These are phyloP conservation scores for Claviceps paspali DNA, from an alignment of 2,329 filamentous ascomycete species.

Conservation along the genomic window DNA sequence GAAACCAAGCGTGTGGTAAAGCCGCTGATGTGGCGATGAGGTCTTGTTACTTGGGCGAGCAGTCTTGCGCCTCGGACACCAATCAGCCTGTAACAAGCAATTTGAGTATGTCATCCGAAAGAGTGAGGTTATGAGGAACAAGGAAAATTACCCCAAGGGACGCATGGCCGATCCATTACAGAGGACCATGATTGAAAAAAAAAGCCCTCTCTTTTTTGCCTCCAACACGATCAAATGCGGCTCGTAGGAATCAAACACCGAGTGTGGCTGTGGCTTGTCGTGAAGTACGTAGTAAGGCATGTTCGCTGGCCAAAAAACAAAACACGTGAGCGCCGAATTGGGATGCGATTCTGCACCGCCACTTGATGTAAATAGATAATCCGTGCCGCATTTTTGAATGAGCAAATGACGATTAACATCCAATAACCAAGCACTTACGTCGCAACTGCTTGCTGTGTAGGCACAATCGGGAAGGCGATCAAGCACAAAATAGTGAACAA, in stretches of 20 bases:
- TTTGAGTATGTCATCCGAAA: background rate
- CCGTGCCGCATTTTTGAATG: conserved; percentile 2
- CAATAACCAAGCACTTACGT: too few species aligned
- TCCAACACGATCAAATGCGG: too few species aligned
- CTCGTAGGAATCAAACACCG: too few species aligned
- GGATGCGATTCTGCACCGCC: too few species aligned
- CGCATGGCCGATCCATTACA: background rate
- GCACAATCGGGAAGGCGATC: background rate
- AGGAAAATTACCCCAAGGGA: conserved; percentile 4
- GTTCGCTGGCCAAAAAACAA: too few species aligned
- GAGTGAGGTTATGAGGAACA: background rate
- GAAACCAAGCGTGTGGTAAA: conserved; percentile 7
- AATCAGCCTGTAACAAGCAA: background rate
- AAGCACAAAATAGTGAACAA: too few species aligned
- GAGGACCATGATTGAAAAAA: background rate
- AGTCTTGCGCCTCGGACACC: conserved; percentile 4
- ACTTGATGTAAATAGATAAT: conserved; percentile 7
- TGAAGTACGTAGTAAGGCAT: too few species aligned
- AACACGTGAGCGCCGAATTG: too few species aligned
- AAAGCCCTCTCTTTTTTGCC: background rate
- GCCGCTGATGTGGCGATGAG: conserved; percentile 1
- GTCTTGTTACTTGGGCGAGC: background rate
- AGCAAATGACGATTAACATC: background rate
- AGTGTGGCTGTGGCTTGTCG: too few species aligned
- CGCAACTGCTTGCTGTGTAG: too few species aligned